Base-by-base conservation (phyloP, 371 early-diverging fungal genomes). In the Mortierella sp. region DNA sequence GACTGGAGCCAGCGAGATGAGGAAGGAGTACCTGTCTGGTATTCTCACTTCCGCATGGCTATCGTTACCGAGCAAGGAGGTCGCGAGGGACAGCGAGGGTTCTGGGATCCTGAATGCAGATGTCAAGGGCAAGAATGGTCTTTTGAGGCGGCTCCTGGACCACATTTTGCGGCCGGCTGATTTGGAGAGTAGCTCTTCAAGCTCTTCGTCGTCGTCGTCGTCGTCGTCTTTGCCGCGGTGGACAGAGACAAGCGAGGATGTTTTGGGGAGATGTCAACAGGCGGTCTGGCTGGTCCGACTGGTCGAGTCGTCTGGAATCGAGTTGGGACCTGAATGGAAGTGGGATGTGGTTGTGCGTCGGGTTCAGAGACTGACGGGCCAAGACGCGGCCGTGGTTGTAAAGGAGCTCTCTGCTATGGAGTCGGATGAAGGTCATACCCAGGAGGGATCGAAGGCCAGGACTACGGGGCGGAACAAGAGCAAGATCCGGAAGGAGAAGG, bases 101-200 rank as follows among this genome's bases (percentile, higher is more conserved):
- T 22, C 24, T 10, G 13, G 2, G 19, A 50, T 55, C 34, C 6
- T 37, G 13, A 63, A 70, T 52, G 13, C 67, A 24, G 80, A 73
- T 22, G 53, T 81, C 41, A 82, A 82, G 67, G 73, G 83, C 44
- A 63, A 71, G 64, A 74, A 78, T 26, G 72, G 83, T n/a, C 77
- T 82, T 2, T 61, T 82, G 61, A 75, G 76, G 29, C 83, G 83
- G 2, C 41, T 82, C 44, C 16, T 82, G 65, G 76, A 78, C 40
- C 79, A 82, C 37, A 50, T 78, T 22, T 61, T 82, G 45, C 65
- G 61, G 34, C 58, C 58, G 8, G 34, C 53, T 29, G 1, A 1
- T 16, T 34, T 29, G 34, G 34, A 58, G 29, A 19, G 4, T 13
- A 11, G 7, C 19, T 58, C 34, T 34, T 29, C 31, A 16, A 14